Evolutionary conservation across 1,284 basidiomycete genomes (phyloP).

Genomic region (Vanrija pseudolonga): DNA sequence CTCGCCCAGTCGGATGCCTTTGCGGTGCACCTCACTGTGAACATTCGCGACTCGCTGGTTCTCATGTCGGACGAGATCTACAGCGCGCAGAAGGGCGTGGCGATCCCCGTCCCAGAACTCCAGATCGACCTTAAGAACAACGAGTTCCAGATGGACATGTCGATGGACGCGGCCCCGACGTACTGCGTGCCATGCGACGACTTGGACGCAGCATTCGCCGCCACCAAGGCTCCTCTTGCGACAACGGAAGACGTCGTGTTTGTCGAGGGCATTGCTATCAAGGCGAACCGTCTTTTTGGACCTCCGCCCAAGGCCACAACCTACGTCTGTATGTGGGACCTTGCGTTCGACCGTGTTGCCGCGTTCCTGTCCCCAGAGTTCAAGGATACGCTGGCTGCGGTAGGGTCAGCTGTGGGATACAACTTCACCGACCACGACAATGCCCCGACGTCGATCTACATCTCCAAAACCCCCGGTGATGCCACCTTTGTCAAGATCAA

Average conservation of each 20-base stretch:
- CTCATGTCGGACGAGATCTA: slow-evolving; percentile 71
- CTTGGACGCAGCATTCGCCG: slow-evolving; percentile 45
- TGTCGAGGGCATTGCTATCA: slow-evolving; percentile 71
- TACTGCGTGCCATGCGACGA: slow-evolving; percentile 56
- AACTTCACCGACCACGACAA: slow-evolving; percentile 74
- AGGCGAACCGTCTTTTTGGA: slow-evolving; percentile 79
- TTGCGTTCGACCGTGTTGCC: slow-evolving; percentile 62
- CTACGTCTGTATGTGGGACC: slow-evolving; percentile 88
- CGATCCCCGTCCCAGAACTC: slow-evolving; percentile 62
- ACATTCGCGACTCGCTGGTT: slow-evolving; percentile 57
- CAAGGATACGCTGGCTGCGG: slow-evolving; percentile 56
- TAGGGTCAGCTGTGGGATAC: slow-evolving; percentile 59
- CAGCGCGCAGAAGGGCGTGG: slow-evolving; percentile 59
- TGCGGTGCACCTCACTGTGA: slow-evolving; percentile 65
- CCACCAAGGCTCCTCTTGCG: slow-evolving; percentile 14
- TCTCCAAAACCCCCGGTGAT: slow-evolving; percentile 66
- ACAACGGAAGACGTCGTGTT: slow-evolving; percentile 49
- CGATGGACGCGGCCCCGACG: slow-evolving; percentile 64
- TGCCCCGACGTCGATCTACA: slow-evolving; percentile 68
- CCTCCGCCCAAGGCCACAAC: slow-evolving; percentile 76
- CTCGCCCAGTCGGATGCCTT: slow-evolving; percentile 67
- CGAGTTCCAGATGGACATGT: slow-evolving; percentile 85
- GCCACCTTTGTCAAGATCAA: slow-evolving; percentile 69
- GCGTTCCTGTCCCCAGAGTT: slow-evolving; percentile 60
- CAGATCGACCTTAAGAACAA: slow-evolving; percentile 72